Conservation (phyloP, 73 alveolate species). For the Tetrahymena malaccensis region DNA sequence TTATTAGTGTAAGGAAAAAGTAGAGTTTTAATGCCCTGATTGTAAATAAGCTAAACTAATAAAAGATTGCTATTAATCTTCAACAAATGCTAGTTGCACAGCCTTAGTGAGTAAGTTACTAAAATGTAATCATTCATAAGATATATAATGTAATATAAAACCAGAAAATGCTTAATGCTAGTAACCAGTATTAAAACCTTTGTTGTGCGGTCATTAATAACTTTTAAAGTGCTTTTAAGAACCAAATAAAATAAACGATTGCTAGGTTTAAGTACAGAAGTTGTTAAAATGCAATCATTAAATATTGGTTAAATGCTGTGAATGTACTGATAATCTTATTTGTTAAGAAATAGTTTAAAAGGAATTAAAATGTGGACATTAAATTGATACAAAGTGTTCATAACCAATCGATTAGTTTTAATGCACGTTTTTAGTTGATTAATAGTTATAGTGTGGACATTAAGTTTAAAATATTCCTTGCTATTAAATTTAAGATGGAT, state of each 20-base stretch:
- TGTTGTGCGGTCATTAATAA: slow-evolving; percentile 43
- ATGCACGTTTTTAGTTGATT: too few relatives aligned
- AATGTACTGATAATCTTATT: background rate
- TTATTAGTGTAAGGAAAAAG: background rate
- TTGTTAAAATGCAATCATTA: background rate
- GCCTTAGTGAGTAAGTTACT: background rate
- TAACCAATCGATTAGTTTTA: too few relatives aligned
- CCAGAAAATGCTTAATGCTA: background rate
- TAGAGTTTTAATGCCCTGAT: background rate
- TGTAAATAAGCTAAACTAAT: background rate
- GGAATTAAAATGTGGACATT: background rate
- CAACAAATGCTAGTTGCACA: slow-evolving; percentile 22
- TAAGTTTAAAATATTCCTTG: too few relatives aligned
- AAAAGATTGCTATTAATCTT: background rate
- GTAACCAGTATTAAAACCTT: background rate
- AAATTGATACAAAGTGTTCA: background rate
- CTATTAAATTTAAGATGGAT: too few relatives aligned
- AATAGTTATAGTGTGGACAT: too few relatives aligned
- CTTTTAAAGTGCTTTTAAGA: background rate
- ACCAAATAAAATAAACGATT: background rate
- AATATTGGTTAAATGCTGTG: background rate
- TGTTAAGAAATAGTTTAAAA: background rate
- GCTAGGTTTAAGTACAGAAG: background rate
- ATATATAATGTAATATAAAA: slow-evolving; percentile 20
- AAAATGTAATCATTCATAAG: slow-evolving; percentile 42